These are phyloP conservation scores for Melampsora americana DNA, from an alignment of 1,284 basidiomycete genomes.

Conservation along the genomic window DNA sequence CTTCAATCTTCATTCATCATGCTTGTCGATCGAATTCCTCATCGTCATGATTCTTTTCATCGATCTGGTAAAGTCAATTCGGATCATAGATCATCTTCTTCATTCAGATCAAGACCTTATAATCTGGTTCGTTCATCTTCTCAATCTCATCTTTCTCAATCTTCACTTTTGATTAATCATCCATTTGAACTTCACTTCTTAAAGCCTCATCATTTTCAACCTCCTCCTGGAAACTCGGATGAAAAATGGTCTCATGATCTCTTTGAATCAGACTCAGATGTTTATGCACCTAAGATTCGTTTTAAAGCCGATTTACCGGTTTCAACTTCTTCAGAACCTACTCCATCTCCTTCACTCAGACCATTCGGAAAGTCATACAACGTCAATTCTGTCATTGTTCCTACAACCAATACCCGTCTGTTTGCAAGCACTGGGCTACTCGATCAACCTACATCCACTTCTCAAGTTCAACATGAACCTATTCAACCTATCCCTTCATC, in stretches of 20 bases:
- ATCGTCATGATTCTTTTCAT: too few species aligned
- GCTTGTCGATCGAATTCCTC: too few species aligned
- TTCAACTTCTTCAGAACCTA: not conserved
- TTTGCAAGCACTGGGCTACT: not conserved
- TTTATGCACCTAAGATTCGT: constrained; percentile 32
- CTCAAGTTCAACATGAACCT: not conserved
- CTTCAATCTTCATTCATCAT: too few species aligned
- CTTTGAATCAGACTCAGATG: constrained; percentile 21
- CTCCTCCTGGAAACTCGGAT: not conserved
- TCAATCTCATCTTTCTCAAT: not conserved
- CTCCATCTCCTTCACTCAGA: constrained; percentile 22
- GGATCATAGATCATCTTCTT: too few species aligned
- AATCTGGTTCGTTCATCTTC: not conserved
- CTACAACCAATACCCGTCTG: not conserved
- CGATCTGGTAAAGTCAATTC: too few species aligned
- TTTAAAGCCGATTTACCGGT: not conserved
- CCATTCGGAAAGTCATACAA: constrained; percentile 7
- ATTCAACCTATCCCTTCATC: not conserved
- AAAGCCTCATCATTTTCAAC: not conserved
- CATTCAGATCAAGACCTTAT: too few species aligned
- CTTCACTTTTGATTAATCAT: not conserved
- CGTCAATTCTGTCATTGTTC: not conserved
- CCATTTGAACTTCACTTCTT: not conserved
- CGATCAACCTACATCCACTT: too few species aligned
- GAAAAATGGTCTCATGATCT: constrained; percentile 28